Evolutionary conservation across 257 asterid genomes (phyloP).

Genomic region (Scutellaria minor): DNA sequence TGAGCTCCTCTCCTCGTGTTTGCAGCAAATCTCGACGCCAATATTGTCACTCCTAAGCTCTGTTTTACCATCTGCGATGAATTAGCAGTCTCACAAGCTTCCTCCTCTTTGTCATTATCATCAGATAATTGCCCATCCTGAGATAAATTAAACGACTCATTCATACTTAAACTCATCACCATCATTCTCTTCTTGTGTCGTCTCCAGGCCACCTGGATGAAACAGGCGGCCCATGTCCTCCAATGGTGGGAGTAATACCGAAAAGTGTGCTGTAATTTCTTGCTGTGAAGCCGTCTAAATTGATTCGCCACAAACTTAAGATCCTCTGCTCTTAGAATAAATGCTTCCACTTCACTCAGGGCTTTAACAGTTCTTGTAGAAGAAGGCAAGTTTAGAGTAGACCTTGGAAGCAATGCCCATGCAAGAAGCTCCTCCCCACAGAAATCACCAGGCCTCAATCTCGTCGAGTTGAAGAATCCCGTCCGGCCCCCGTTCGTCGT

Average conservation of each 20-base stretch:
- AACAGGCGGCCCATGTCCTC: constrained; percentile 90
- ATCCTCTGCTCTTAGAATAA: constrained; percentile 82
- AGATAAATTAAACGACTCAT: constrained; percentile 49
- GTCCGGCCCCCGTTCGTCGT: constrained; percentile 88
- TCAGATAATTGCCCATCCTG: constrained; percentile 40
- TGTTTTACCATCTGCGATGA: constrained; percentile 43
- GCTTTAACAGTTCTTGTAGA: constrained; percentile 82
- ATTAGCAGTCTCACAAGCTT: not conserved
- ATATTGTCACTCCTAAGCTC: constrained; percentile 61
- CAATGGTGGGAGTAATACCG: constrained; percentile 84
- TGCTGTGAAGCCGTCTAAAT: constrained; percentile 86
- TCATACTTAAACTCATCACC: constrained; percentile 51
- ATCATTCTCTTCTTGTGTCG: constrained; percentile 57
- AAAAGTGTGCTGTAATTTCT: constrained; percentile 79
- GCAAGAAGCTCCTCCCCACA: constrained; percentile 90
- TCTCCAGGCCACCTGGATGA: constrained; percentile 77
- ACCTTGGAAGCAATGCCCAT: constrained; percentile 79
- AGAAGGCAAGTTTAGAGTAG: constrained; percentile 65
- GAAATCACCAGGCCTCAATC: constrained; percentile 66
- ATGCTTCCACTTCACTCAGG: constrained; percentile 78
- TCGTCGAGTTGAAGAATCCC: constrained; percentile 76
- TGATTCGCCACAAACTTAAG: constrained; percentile 87
- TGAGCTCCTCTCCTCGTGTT: constrained; percentile 76
- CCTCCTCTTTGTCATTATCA: constrained; percentile 35
- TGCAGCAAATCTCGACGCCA: constrained; percentile 82